Evolutionary conservation across 176 grass and related monocot genomes (phyloP).

Genomic region (Ensete glaucum): DNA sequence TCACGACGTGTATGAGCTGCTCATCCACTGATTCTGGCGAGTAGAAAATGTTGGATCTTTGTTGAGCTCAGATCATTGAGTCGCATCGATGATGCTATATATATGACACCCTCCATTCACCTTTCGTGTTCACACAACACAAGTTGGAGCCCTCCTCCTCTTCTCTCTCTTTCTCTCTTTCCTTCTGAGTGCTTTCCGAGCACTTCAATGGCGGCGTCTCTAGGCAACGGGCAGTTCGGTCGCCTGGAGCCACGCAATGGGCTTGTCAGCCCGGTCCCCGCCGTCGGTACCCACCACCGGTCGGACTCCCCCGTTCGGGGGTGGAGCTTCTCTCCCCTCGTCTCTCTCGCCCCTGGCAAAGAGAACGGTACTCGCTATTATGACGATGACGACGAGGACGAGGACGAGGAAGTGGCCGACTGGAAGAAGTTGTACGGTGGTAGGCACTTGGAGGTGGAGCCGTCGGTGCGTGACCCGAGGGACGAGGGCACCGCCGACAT

Average conservation of each 20-base stretch:
- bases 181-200: too few species aligned
- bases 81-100: too few species aligned
- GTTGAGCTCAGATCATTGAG: too few species aligned
- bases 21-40: too few species aligned
- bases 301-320: not conserved
- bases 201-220: not conserved
- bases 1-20: too few species aligned
- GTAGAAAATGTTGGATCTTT: too few species aligned
- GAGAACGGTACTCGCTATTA: not conserved
- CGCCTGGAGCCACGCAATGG: not conserved
- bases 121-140: too few species aligned
- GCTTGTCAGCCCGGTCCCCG: not conserved
- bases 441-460: conserved; percentile 13
- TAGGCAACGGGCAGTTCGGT: conserved; percentile 11
- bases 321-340: not conserved
- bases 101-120: too few species aligned
- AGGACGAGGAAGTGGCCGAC: not conserved
- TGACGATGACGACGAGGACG: conserved; percentile 22
- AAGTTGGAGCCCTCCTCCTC: too few species aligned
- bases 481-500: conserved; percentile 16
- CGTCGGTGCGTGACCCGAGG: conserved; percentile 1
- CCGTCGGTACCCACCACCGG: not conserved
- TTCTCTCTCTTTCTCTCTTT: too few species aligned
- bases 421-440: not conserved
- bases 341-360: not conserved